These are phyloP conservation scores for Nannochloropsis gaditana DNA, from an alignment of 108 stramenopile genomes.

Conservation along the genomic window DNA sequence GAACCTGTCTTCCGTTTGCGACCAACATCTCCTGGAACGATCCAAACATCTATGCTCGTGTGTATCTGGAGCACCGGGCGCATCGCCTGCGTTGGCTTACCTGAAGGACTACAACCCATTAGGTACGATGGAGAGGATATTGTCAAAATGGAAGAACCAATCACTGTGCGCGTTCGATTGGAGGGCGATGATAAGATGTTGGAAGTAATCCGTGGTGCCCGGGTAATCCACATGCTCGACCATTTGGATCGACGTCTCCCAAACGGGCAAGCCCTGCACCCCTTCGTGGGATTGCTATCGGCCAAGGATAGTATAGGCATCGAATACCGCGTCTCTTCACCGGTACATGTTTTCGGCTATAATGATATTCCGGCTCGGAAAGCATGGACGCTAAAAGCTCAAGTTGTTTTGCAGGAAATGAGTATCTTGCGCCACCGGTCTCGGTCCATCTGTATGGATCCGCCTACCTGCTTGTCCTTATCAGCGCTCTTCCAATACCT, in stretches of 20 bases:
- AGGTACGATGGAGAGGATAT: not conserved
- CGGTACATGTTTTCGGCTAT: not conserved
- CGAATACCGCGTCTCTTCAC: conserved; percentile 7
- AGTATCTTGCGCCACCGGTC: not conserved
- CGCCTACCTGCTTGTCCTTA: conserved; percentile 8
- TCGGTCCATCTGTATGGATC: not conserved
- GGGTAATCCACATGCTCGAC: not conserved
- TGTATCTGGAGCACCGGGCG: not conserved
- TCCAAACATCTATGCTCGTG: not conserved
- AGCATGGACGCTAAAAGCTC: conserved; percentile 4
- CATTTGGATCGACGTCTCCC: not conserved
- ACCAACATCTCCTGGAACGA: not conserved
- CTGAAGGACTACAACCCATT: not conserved
- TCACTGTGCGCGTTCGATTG: not conserved
- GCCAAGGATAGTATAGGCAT: not conserved
- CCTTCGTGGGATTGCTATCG: not conserved
- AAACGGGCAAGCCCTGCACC: not conserved
- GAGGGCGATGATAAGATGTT: not conserved
- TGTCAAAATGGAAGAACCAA: not conserved
- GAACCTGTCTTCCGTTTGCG: not conserved
- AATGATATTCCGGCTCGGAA: not conserved
- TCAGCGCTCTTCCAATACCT: not conserved
- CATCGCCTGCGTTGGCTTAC: not conserved
- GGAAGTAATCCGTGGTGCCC: not conserved
- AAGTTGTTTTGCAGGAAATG: not conserved